Evolutionary conservation across 164 flowering plant genomes (phyloP).

Genomic region (Paratinospora sagittata): DNA sequence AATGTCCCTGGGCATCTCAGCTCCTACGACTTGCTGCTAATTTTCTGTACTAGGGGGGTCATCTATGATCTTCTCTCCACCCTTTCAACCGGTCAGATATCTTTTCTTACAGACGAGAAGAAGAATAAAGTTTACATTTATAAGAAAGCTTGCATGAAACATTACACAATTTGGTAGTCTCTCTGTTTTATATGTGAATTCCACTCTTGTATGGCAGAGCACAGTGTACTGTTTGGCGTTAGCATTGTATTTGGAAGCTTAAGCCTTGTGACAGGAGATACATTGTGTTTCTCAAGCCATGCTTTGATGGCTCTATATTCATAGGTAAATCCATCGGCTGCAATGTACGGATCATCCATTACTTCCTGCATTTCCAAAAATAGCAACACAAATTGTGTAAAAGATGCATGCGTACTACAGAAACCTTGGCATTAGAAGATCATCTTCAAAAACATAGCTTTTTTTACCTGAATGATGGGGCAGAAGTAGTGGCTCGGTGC

Average conservation of each 20-base stretch:
- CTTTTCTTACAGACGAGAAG: neutral
- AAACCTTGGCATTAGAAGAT: neutral
- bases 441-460: neutral
- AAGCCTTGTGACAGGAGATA: slow-evolving; percentile 60
- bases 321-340: slow-evolving; percentile 79
- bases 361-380: slow-evolving; percentile 42
- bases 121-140: neutral
- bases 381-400: neutral
- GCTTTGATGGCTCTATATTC: slow-evolving; percentile 65
- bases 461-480: slow-evolving; percentile 73
- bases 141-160: neutral
- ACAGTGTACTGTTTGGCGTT: slow-evolving; percentile 56
- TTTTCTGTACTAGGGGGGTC: neutral
- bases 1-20: neutral
- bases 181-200: slow-evolving; percentile 19
- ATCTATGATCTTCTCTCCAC: neutral
- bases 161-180: neutral
- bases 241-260: slow-evolving; percentile 36
- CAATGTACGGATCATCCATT: slow-evolving; percentile 71
- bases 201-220: slow-evolving; percentile 64
- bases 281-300: slow-evolving; percentile 56
- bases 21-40: neutral
- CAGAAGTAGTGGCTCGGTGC: slow-evolving; percentile 73
- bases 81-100: neutral
- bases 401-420: neutral